These are phyloP conservation scores for Salvia sclarea DNA, from an alignment of 305 asterid genomes.

Conservation along the genomic window DNA sequence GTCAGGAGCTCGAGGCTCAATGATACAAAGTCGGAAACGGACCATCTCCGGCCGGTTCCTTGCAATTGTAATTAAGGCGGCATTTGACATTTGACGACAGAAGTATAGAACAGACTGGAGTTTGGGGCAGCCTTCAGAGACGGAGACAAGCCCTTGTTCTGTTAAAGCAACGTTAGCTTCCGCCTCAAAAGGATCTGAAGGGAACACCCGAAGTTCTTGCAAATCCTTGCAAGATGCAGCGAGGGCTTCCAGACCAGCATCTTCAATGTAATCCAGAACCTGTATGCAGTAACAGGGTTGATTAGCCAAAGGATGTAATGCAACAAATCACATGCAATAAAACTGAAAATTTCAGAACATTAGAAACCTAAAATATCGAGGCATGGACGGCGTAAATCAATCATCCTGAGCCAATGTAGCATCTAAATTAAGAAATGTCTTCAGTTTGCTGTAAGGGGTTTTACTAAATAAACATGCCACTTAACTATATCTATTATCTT, in stretches of 20 bases:
- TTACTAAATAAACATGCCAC: neutral
- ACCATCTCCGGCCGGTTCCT: conserved; percentile 64
- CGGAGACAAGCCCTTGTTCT: conserved; percentile 84
- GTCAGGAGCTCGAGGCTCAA: conserved; percentile 76
- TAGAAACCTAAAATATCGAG: neutral
- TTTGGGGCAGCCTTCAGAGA: conserved; percentile 87
- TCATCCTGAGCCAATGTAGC: neutral
- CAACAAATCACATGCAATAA: neutral
- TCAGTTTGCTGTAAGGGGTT: neutral
- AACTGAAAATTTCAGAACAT: neutral
- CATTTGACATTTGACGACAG: conserved; percentile 89
- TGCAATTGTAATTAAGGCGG: conserved; percentile 70
- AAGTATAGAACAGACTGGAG: conserved; percentile 84
- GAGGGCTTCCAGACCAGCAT: conserved; percentile 67
- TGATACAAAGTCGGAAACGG: conserved; percentile 72
- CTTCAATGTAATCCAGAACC: conserved; percentile 92
- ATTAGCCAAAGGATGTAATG: neutral
- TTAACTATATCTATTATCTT: neutral
- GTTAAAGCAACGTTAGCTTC: conserved; percentile 69
- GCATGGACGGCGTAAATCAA: neutral
- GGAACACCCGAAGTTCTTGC: conserved; percentile 85
- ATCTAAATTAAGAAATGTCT: neutral
- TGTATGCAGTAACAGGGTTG: conserved; percentile 27
- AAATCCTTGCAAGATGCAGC: conserved; percentile 78
- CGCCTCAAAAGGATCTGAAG: conserved; percentile 76